Conservation (phyloP, 2,329 filamentous ascomycete genomes). For the Venturia oleaginea region DNA sequence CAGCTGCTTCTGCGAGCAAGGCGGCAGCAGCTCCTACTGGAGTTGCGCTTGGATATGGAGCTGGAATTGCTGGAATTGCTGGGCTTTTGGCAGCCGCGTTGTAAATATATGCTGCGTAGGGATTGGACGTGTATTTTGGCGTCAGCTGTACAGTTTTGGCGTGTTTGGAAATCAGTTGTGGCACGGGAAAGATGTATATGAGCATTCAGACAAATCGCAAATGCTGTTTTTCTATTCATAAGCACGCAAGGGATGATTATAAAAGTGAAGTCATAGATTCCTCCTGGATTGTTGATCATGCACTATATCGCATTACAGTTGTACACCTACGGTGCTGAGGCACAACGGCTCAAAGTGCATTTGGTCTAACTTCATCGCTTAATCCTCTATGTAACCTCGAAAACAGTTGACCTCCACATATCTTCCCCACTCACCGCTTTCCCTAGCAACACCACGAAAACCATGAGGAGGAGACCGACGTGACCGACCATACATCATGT, state of each 20-base stretch:
- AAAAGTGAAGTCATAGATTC: neutral
- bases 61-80: conserved; percentile 6
- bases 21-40: neutral
- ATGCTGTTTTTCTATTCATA: neutral
- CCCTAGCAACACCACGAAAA: neutral
- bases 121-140: neutral
- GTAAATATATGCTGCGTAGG: neutral
- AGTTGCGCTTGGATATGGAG: neutral
- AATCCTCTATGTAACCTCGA: too few species aligned
- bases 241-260: neutral
- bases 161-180: neutral
- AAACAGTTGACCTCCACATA: neutral
- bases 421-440: neutral
- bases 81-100: conserved; percentile 10
- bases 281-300: neutral
- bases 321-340: neutral
- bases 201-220: neutral
- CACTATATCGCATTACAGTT: neutral
- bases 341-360: neutral
- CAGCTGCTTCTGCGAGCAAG: conserved; percentile 3
- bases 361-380: neutral
- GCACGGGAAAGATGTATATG: neutral
- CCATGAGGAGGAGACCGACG: neutral
- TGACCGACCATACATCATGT: conserved; percentile 28
- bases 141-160: neutral